These are phyloP conservation scores for Podaxis sp. DNA, from an alignment of 768 basidiomycete genomes.

Conservation along the genomic window DNA sequence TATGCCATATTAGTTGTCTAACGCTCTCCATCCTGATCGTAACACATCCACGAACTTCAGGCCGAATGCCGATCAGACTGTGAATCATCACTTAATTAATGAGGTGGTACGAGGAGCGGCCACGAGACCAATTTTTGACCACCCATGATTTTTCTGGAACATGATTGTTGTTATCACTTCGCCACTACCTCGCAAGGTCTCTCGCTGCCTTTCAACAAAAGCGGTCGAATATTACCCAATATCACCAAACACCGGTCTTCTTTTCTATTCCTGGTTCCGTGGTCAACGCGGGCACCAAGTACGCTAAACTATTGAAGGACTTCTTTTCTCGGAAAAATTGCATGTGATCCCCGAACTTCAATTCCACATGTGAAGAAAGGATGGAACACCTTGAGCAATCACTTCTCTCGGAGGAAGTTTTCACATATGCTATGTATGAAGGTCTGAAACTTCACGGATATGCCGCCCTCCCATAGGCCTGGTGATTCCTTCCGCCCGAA, in stretches of 20 bases:
- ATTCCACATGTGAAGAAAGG: background rate
- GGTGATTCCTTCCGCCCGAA: background rate
- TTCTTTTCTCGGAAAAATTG: background rate
- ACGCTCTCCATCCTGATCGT: too few species aligned
- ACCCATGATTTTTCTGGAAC: too few species aligned
- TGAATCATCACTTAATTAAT: too few species aligned
- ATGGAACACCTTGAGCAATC: background rate
- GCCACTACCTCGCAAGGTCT: too few species aligned
- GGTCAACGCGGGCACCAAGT: background rate
- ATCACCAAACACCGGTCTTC: background rate
- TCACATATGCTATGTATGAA: background rate
- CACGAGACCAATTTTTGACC: too few species aligned
- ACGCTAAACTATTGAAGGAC: background rate
- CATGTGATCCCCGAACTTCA: background rate
- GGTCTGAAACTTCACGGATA: background rate
- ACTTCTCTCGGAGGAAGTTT: background rate
- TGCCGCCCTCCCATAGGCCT: background rate
- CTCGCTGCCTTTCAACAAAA: too few species aligned
- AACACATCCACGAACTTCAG: too few species aligned
- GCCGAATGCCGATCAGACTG: too few species aligned
- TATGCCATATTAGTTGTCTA: background rate
- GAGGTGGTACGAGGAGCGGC: too few species aligned
- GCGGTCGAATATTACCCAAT: too few species aligned
- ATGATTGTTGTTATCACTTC: too few species aligned
- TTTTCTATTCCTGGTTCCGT: background rate